Percentiles rank a stretch among this genome's conserved stretches.
Conservation (phyloP, 1,139 yeast genomes). For the Hyphopichia burtonii region DNA sequence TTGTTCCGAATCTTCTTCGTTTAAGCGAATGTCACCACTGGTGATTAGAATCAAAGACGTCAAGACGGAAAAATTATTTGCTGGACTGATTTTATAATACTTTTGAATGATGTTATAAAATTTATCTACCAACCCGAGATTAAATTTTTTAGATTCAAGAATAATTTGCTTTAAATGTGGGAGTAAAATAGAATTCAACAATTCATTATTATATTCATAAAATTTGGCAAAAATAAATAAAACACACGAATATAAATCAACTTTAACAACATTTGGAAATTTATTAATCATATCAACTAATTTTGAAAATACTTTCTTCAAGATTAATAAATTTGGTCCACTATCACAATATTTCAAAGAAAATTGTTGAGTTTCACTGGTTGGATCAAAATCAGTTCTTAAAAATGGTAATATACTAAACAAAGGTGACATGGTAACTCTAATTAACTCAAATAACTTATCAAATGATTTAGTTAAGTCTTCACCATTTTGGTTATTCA, state of each 20-base stretch:
- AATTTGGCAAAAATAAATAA: constrained; percentile 63
- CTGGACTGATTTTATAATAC: constrained; percentile 21
- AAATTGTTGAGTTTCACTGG: constrained; percentile 31
- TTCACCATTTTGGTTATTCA: constrained; percentile 15
- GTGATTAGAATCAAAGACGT: constrained; percentile 63
- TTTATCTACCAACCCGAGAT: constrained; percentile 26
- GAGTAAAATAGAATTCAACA: constrained; percentile 49
- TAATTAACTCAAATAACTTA: constrained; percentile 74
- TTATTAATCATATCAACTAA: constrained; percentile 60
- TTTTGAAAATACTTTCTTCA: constrained; percentile 53
- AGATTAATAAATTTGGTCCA: constrained; percentile 35
- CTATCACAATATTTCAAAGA: constrained; percentile 32
- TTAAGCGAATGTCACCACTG: constrained; percentile 44
- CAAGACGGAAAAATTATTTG: constrained; percentile 46
- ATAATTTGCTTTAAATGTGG: constrained; percentile 58
- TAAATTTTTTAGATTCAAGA: constrained; percentile 26
- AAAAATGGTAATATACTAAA: constrained; percentile 61
- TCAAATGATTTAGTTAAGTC: constrained; percentile 61
- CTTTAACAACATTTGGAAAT: constrained; percentile 66
- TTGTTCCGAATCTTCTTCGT: constrained; percentile 28
- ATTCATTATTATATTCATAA: constrained; percentile 48
- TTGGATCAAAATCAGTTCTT: constrained; percentile 42
- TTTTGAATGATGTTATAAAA: constrained; percentile 38
- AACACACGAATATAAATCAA: constrained; percentile 70
- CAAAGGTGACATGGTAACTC: constrained; percentile 69